Conservation (phyloP, 148 eudicot species). For the Amaranthus hypochondriacus region DNA sequence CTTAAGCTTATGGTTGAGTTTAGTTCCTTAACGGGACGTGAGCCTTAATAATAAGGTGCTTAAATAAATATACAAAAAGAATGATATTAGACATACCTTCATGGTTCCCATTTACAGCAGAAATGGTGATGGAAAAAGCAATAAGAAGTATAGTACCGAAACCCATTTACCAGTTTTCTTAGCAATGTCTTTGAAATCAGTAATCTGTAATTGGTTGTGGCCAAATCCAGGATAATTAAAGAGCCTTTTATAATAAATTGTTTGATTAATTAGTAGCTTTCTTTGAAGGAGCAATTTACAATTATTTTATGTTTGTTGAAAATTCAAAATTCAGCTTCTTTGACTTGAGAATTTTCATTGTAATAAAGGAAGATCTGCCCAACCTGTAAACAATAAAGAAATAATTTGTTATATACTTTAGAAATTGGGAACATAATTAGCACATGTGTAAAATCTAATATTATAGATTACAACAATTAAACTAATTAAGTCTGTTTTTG, state of each 20-base stretch:
- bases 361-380: too few species aligned
- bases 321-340: slow-evolving; percentile 6
- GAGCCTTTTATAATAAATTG: not conserved
- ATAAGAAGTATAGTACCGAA: slow-evolving; percentile 16
- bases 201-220: not conserved
- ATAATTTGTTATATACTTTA: too few species aligned
- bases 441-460: too few species aligned
- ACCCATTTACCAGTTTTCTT: slow-evolving; percentile 10
- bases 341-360: not conserved
- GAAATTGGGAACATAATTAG: too few species aligned
- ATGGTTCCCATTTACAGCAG: slow-evolving; percentile 26
- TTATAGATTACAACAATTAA: too few species aligned
- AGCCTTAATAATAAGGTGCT: too few species aligned
- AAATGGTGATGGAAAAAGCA: slow-evolving; percentile 15
- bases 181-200: not conserved
- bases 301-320: not conserved
- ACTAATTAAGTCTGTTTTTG: too few species aligned
- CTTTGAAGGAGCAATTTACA: not conserved
- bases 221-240: not conserved
- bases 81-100: slow-evolving; percentile 22
- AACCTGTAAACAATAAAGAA: too few species aligned
- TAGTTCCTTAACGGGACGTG: too few species aligned
- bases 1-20: too few species aligned
- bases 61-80: not conserved
- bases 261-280: not conserved